Conservation (phyloP, 1,284 basidiomycete genomes). For the Ustilago curta region DNA sequence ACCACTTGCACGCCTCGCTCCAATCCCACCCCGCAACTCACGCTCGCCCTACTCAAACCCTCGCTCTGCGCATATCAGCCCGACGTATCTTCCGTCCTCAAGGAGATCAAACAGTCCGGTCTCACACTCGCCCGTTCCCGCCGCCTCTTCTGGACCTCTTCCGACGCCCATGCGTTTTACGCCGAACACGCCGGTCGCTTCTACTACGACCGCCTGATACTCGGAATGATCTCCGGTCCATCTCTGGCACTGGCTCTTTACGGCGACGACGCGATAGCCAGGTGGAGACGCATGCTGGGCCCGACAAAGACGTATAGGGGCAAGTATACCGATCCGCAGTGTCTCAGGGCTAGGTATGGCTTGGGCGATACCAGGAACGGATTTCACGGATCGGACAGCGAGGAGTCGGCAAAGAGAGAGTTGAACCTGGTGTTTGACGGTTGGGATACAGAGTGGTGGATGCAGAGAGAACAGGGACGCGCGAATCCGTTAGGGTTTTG, state of each 20-base stretch:
- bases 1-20: neutral
- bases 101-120: conserved; percentile 49
- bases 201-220: conserved; percentile 65
- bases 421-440: conserved; percentile 55
- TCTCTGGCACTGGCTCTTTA: conserved; percentile 61
- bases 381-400: conserved; percentile 62
- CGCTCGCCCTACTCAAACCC: conserved; percentile 66
- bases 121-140: conserved; percentile 50
- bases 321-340: conserved; percentile 53
- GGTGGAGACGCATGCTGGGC: conserved; percentile 62
- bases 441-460: conserved; percentile 57
- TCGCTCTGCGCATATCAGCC: conserved; percentile 62
- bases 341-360: conserved; percentile 58
- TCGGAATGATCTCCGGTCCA: conserved; percentile 64
- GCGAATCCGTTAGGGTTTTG: conserved; percentile 34
- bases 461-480: conserved; percentile 36
- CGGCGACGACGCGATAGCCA: conserved; percentile 56
- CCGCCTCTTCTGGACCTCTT: conserved; percentile 56
- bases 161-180: conserved; percentile 65
- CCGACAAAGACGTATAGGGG: conserved; percentile 65
- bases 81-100: conserved; percentile 56
- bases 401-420: conserved; percentile 40
- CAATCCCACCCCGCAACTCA: conserved; percentile 34
- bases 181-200: conserved; percentile 64
- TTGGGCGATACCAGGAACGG: conserved; percentile 66